These are phyloP conservation scores for Jatropha podagrica DNA, from an alignment of 441 rosid genomes.

Conservation along the genomic window DNA sequence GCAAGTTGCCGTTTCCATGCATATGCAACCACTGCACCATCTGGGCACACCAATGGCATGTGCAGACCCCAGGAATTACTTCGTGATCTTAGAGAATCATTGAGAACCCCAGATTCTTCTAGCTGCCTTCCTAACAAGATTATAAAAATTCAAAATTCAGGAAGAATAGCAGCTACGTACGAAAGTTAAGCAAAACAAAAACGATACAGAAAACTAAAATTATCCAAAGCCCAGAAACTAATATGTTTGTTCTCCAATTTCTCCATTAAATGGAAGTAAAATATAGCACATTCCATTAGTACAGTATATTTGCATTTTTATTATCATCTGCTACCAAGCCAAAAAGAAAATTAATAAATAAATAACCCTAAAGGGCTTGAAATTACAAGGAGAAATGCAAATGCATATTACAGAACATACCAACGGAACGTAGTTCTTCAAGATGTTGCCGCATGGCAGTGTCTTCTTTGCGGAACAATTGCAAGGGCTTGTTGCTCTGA, in stretches of 20 bases:
- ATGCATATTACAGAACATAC: constrained; percentile 28
- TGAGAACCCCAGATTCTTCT: constrained; percentile 87
- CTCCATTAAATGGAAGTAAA: background rate
- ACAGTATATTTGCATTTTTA: background rate
- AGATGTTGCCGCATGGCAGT: constrained; percentile 86
- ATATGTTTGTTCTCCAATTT: background rate
- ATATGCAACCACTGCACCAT: constrained; percentile 94
- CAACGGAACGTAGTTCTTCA: constrained; percentile 73
- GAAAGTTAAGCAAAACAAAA: background rate
- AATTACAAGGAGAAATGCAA: background rate
- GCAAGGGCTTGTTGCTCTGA: constrained; percentile 54
- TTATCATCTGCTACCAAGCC: background rate
- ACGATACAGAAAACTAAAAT: too few relatives aligned
- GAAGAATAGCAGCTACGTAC: background rate
- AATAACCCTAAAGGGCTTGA: background rate
- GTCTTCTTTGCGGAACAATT: constrained; percentile 68
- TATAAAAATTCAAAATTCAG: constrained; percentile 10
- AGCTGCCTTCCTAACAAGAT: constrained; percentile 68
- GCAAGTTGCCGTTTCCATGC: constrained; percentile 99
- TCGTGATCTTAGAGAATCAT: constrained; percentile 68
- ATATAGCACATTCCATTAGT: background rate
- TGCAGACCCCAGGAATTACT: constrained; percentile 95
- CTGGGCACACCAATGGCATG: constrained; percentile 95
- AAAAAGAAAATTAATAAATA: too few relatives aligned
- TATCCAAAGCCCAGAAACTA: background rate